phyloP scores from a whole-genome alignment of 345 rosid genomes.

The Aurinia saxatilis region DNA sequence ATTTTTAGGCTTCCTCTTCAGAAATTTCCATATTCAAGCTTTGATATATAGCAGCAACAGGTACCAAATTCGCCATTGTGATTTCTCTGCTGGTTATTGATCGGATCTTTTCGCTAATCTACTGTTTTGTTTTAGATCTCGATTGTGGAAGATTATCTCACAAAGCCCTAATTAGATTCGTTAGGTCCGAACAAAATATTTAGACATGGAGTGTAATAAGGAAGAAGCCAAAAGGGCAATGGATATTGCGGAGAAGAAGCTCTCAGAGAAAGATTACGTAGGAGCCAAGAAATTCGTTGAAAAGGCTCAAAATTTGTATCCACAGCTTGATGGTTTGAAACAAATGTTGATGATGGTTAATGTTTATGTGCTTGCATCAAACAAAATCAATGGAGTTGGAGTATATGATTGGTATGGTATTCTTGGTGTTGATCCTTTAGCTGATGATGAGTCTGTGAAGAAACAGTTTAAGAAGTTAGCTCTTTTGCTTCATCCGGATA shows the following conservation, averaged over 20 bases:
- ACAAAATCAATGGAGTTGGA: constrained; percentile 11
- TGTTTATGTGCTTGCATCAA: not conserved
- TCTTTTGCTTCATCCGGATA: constrained; percentile 74
- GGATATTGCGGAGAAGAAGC: not conserved
- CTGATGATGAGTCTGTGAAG: constrained; percentile 47
- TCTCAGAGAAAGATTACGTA: not conserved
- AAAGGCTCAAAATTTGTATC: constrained; percentile 19
- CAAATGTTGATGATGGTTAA: constrained; percentile 3
- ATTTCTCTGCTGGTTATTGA: no score
- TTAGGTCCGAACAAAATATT: no score
- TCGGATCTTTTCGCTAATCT: no score
- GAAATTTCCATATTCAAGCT: no score
- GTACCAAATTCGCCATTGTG: no score
- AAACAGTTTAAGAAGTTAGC: constrained; percentile 65
- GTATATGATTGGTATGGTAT: constrained; percentile 68
- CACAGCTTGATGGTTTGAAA: constrained; percentile 12
- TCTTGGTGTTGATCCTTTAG: constrained; percentile 48
- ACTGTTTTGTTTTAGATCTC: no score
- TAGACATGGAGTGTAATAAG: constrained; percentile 1
- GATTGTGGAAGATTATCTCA: no score
- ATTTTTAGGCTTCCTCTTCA: no score
- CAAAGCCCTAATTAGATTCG: no score
- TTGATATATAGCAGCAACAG: no score
- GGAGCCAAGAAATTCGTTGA: not conserved
- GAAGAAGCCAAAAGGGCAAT: constrained; percentile 4